Evolutionary conservation across 352 stramenopile genomes (phyloP).

Genomic region (Globisporangium splendens): DNA sequence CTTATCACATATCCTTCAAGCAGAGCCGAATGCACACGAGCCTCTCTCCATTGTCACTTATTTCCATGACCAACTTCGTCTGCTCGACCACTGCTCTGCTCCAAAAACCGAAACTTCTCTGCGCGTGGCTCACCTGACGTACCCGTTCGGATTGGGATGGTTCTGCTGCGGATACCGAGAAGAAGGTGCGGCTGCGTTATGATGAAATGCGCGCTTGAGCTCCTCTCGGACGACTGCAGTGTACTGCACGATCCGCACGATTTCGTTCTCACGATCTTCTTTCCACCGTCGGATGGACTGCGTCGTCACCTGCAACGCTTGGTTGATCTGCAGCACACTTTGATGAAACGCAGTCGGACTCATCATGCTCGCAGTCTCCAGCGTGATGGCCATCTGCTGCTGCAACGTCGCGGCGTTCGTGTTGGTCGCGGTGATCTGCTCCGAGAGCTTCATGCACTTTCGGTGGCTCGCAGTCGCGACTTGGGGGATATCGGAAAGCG

Average conservation of each 20-base stretch:
- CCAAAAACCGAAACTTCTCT: background rate
- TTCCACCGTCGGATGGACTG: constrained; percentile 33
- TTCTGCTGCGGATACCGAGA: constrained; percentile 15
- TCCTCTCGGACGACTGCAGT: constrained; percentile 38
- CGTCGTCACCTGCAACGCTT: constrained; percentile 42
- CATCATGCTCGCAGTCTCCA: constrained; percentile 27
- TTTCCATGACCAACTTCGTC: background rate
- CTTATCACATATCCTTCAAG: too few relatives aligned
- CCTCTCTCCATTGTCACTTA: too few relatives aligned
- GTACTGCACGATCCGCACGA: constrained; percentile 76
- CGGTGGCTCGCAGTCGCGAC: constrained; percentile 48
- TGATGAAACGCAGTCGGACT: constrained; percentile 34
- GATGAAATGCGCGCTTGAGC: constrained; percentile 40
- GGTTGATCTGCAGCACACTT: constrained; percentile 37
- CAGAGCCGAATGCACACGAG: too few relatives aligned
- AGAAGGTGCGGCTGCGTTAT: constrained; percentile 16
- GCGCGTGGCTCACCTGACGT: background rate
- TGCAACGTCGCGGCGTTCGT: constrained; percentile 33
- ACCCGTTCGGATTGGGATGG: constrained; percentile 4
- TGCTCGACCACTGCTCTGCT: background rate
- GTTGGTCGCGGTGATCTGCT: constrained; percentile 41
- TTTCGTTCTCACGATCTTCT: constrained; percentile 58
- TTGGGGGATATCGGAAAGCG: constrained; percentile 60
- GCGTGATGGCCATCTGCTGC: constrained; percentile 31
- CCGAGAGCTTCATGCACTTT: constrained; percentile 52